phyloP scores from a whole-genome alignment of 192 early-diverging fungal genomes.

The Phycomyces nitens region DNA sequence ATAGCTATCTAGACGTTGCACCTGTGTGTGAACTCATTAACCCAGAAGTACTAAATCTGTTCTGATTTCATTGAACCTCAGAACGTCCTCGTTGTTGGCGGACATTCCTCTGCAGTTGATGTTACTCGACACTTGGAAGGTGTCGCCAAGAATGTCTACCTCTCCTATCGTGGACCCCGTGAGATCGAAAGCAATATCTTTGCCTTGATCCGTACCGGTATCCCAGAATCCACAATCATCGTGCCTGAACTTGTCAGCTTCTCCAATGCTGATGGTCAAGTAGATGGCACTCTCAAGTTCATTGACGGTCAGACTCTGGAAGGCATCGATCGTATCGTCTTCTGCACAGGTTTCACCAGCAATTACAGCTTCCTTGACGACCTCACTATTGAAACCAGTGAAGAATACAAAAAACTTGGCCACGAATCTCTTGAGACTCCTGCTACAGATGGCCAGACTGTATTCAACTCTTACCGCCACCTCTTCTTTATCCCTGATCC shows the following conservation, averaged over 20 bases:
- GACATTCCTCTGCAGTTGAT: conserved; percentile 18
- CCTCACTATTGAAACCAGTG: background rate
- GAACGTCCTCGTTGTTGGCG: conserved; percentile 20
- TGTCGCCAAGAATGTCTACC: conserved; percentile 8
- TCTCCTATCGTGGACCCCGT: conserved; percentile 15
- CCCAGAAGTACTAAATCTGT: background rate
- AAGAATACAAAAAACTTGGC: background rate
- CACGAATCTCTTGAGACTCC: background rate
- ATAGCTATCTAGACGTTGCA: background rate
- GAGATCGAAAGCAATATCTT: background rate
- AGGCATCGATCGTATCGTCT: conserved; percentile 54
- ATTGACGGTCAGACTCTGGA: conserved; percentile 50
- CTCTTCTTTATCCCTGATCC: conserved; percentile 26
- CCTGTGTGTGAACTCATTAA: background rate
- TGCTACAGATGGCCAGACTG: background rate
- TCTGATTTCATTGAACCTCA: background rate
- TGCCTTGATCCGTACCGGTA: background rate
- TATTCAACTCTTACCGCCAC: conserved; percentile 6
- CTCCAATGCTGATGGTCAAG: conserved; percentile 7
- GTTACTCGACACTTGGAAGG: conserved; percentile 7
- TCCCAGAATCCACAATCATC: conserved; percentile 4
- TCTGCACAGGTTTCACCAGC: conserved; percentile 61
- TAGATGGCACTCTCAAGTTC: conserved; percentile 35
- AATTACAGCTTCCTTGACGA: conserved; percentile 48
- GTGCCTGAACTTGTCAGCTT: conserved; percentile 1